Base-by-base conservation (phyloP, 2,329 filamentous ascomycete species). In the Reticulascus tulasneorum region DNA sequence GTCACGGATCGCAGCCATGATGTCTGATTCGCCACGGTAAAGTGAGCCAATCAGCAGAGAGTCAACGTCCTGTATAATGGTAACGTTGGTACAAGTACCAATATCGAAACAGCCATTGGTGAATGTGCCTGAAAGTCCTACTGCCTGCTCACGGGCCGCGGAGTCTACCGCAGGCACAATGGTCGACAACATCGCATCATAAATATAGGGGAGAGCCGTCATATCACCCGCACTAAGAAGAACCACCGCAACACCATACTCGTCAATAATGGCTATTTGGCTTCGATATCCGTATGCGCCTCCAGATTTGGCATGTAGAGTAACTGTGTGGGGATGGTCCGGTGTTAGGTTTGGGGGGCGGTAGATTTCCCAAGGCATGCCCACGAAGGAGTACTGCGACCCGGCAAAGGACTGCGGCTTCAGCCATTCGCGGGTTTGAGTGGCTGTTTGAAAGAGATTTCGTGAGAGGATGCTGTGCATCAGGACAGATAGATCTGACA, bases 351-450 rank as follows among this genome's bases (percentile, higher is more conserved):
- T 43, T 1, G 47, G 12, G 0, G 51, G 46, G 2, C 54, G 57
- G 2, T 54, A 48, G 11, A 63, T 61, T 29, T 65, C 60, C 62
- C 60, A 63, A 0, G 61, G 59, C 46, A 55, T 52, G 4, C 62
- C 61, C 4, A 59, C 58, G 16, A 60, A 49, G 10, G 47, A 50
- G 18, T 49, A 44, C 0, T 46, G 42, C 4, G 53, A 53, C 3
- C 58, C 58, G 2, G 53, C 53, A 20, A 56, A 52, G 0, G 58
- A 47, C 1, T 29, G 33, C 0, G 62, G 62, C 19, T 64, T 63
- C 6, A 64, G 49, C 62, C 62, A 64, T 16, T 46, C 47, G 16
- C 50, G 38, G 8, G 51, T 49, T 29, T 54, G 36, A 2, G 54
- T 30, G 0, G 48, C 35, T 1, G 50, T 49, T n/a, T n/a, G n/a